Conservation (phyloP, 208 protist species). For the Trypanosomatidae sp. region DNA sequence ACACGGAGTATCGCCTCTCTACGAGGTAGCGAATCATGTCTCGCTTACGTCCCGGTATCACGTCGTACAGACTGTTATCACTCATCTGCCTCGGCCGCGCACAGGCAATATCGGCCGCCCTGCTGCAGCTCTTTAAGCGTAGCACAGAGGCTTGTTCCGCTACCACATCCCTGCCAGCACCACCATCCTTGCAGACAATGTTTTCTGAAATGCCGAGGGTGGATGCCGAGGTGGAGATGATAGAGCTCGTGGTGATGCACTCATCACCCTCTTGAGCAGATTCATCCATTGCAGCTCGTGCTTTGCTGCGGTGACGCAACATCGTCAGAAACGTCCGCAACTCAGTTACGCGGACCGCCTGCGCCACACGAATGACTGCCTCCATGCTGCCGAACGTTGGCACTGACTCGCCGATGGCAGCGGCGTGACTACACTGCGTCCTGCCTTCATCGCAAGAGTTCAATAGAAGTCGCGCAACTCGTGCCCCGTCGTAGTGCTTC, state of each 20-base stretch:
- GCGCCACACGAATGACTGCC: conserved; percentile 24
- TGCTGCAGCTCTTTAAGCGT: not conserved
- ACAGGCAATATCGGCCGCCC: not conserved
- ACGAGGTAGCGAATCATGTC: conserved; percentile 50
- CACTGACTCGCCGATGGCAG: not conserved
- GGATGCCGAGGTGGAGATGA: not conserved
- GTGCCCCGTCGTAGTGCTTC: conserved; percentile 30
- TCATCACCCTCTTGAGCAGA: not conserved
- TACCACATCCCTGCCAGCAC: not conserved
- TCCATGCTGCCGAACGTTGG: not conserved
- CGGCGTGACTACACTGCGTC: not conserved
- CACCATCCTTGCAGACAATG: not conserved
- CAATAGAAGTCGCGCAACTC: conserved; percentile 29
- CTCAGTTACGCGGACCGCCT: conserved; percentile 35
- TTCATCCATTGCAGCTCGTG: not conserved
- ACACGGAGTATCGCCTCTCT: conserved; percentile 31
- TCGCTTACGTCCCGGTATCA: conserved; percentile 48
- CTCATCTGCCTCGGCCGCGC: not conserved
- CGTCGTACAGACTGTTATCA: conserved; percentile 5
- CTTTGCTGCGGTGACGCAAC: conserved; percentile 20
- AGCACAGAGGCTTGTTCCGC: not conserved
- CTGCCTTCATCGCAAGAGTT: not conserved
- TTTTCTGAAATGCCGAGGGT: not conserved
- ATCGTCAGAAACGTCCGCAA: conserved; percentile 26
- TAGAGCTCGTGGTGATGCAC: not conserved